Base-by-base conservation (phyloP, 352 stramenopile species). In the Globisporangium viniferum region DNA sequence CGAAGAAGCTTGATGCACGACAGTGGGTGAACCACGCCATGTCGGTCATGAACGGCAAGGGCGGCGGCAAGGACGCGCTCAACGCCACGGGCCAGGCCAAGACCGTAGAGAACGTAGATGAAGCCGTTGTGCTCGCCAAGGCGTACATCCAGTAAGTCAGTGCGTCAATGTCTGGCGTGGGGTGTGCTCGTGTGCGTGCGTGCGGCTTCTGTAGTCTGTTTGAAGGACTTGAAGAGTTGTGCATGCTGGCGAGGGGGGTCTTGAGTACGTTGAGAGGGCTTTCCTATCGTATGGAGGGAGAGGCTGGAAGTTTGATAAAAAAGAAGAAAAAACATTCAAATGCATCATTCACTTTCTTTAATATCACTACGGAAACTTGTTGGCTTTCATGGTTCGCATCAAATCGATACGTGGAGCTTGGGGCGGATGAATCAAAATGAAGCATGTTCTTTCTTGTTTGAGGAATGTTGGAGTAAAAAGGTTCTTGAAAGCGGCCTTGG, bases 1-100 rank as follows among this genome's bases (percentile, higher is more conserved):
- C 70, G 14, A 89, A 89, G 71, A 76, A 78, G 69, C 80, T 94
- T 66, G 92, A 97, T 68, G 97, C 97, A 18, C 91, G 97, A 63
- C 84, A 94, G 70, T 99, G 97, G 97, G 80, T 99, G 59, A 96
- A 94, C 67, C 79, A 90, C 63, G 87, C 96, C 15, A 91, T 98
- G 69, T 79, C 88, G 53, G 79, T 84, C 62, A 97, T 97, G 79
- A 96, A 92, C 69, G 97, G 95, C 71, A 98, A 98, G 77, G 97
- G 97, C 73, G 96, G 97, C 55, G 96, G 97, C 73, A 98, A 98
- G 89, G 80, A 90, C 60, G 79, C 80, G 6, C 64, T 86, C 29
- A 90, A 89, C 61, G 84, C 87, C 15, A 92, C 85, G 1, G 87
- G 87, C 35, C 87, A 94, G 71, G 87, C 87, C 70, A 94, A 94